A percentile compares a stretch with the other conserved stretches of the same genome.
Evolutionary conservation across 345 rosid genomes (phyloP).

Genomic region (Heritiera littoralis): DNA sequence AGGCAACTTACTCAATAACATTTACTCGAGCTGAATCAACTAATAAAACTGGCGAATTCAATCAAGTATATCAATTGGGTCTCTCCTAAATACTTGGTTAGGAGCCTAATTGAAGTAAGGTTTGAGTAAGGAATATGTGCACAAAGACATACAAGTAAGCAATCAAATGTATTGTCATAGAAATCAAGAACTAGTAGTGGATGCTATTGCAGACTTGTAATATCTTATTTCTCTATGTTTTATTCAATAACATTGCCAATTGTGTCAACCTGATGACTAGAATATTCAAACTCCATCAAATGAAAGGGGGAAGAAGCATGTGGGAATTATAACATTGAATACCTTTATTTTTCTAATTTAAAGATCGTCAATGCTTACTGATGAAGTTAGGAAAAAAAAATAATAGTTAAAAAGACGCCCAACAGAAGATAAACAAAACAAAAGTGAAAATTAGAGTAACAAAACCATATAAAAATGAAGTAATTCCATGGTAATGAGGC

Average conservation of each 20-base stretch:
- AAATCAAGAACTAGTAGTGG: neutral
- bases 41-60: slow-evolving; percentile 11
- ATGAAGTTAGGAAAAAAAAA: neutral
- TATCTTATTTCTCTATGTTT: slow-evolving; percentile 16
- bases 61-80: slow-evolving; percentile 16
- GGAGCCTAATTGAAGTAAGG: too few species aligned
- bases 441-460: neutral
- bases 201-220: neutral
- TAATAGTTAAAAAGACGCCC: neutral
- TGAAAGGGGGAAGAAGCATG: neutral
- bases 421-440: neutral
- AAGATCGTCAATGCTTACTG: neutral
- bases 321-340: neutral
- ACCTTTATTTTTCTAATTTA: slow-evolving; percentile 1
- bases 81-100: too few species aligned
- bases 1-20: slow-evolving; percentile 33
- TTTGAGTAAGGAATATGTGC: neutral
- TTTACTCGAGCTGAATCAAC: slow-evolving; percentile 20
- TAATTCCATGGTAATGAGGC: neutral
- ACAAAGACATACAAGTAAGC: neutral
- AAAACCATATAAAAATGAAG: neutral
- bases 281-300: neutral
- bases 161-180: neutral
- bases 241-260: neutral
- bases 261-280: neutral